Evolutionary conservation across 2,329 filamentous ascomycete species (phyloP), one percentile per base, ranked within the genome.

Genomic region (Sporothrix dimorphospora): DNA sequence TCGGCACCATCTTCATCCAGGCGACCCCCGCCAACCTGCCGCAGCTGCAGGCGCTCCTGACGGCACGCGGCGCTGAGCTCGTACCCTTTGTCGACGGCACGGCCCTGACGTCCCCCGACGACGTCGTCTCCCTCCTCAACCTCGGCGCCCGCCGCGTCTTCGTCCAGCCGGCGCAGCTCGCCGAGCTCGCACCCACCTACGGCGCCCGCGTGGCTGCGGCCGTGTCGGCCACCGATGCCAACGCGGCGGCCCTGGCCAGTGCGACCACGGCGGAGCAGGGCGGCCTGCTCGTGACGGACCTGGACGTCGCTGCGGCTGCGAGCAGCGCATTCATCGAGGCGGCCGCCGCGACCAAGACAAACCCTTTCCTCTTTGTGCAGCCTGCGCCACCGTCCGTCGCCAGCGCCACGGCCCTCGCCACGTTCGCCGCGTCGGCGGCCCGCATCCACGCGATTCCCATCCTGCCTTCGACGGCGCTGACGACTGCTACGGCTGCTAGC

Each of bases 81-180:
- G 84, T 86, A 75, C 88, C 92, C 75, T 94, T 92, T 80, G 88
- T 97, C 76, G 93, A 97, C 77, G 94, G 90, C 68, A 91, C 92
- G 4, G 82, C 83, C 27, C 85, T 98, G 51, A 81, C 87, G 42
- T 89, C 90, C 12, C 84, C 85, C 71, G 91, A 94, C 76, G 92
- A 97, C 75, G 85, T 98, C 47, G 83, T 95, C 70, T 88, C 92
- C 63, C 86, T 98, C 47, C 89, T 99, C 71, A 93, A 99, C 80
- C 88, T 90, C 75, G 96, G 96, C 73, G 94, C 94, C 7, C 88
- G 90, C 69, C 96, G 91, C 79, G 91, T 96, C 74, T 96, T 98
- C 80, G 92, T 97, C 68, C 87, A 87, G 21, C 87, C 90, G 65
- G 86, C 90, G 72, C 91, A 94, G 79, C 83, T 97, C 70, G 83